Percentiles rank a stretch among this genome's conserved stretches.
Conservation (phyloP, 805 yeast species). For the Wickerhamiella australiensis region DNA sequence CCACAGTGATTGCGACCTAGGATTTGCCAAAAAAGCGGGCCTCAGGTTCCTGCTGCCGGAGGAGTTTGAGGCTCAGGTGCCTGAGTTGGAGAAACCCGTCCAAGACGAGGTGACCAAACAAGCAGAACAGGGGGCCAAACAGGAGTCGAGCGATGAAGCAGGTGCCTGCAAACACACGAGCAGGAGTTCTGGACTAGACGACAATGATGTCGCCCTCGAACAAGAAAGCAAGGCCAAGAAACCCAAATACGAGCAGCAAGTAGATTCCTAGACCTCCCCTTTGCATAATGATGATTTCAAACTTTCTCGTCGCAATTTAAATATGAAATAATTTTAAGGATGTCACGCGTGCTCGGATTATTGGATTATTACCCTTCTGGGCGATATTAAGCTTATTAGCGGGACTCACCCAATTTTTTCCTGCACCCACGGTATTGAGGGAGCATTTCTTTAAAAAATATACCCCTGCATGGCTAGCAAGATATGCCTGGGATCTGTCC, state of each 20-base stretch:
- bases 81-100: background rate
- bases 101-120: background rate
- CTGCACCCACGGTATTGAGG: background rate
- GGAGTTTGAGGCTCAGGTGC: slow-evolving; percentile 27
- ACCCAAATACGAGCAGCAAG: background rate
- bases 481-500: too few species aligned
- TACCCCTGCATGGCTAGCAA: background rate
- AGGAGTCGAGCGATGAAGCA: background rate
- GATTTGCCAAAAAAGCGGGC: slow-evolving; percentile 50
- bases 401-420: background rate
- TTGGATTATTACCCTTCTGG: background rate
- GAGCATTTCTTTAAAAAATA: background rate
- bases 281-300: too few species aligned
- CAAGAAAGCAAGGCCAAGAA: background rate
- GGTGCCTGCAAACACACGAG: background rate
- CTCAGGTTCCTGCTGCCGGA: slow-evolving; percentile 61
- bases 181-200: background rate
- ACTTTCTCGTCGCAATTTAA: too few species aligned
- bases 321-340: too few species aligned
- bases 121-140: background rate
- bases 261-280: too few species aligned
- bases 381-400: background rate
- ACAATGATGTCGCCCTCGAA: background rate
- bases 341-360: background rate
- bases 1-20: slow-evolving; percentile 65